These are phyloP conservation scores for Rhizophagus clarus DNA, from an alignment of 192 early-diverging fungal species.

Conservation along the genomic window DNA sequence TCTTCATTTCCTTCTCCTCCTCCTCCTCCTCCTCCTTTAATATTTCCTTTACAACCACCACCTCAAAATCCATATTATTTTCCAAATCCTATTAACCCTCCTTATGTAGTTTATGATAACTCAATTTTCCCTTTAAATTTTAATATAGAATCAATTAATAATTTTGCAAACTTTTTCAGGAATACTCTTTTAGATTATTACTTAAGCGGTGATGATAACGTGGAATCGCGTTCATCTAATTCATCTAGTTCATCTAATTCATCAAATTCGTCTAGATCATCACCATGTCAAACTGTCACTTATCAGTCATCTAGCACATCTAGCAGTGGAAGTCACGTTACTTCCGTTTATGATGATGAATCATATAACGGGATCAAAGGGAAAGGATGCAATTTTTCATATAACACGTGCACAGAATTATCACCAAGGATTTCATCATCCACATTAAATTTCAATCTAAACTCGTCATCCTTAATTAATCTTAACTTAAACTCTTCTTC, in stretches of 20 bases:
- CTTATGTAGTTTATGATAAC: not conserved
- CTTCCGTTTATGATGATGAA: not conserved
- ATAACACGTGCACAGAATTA: not conserved
- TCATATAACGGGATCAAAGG: too few species aligned
- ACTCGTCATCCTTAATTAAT: not conserved
- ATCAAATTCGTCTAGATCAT: not conserved
- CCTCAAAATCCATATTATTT: not conserved
- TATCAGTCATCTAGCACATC: not conserved
- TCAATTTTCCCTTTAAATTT: not conserved
- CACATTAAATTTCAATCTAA: not conserved
- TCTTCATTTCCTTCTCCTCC: not conserved
- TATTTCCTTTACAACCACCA: not conserved
- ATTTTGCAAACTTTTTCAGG: not conserved
- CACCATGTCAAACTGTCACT: not conserved
- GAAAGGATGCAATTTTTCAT: not conserved
- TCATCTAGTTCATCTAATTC: not conserved
- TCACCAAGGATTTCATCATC: not conserved
- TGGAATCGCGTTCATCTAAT: not conserved
- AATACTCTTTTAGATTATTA: not conserved
- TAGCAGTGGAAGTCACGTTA: not conserved
- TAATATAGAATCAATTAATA: not conserved
- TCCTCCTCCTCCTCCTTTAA: not conserved
- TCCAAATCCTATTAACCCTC: not conserved
- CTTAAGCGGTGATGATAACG: not conserved
- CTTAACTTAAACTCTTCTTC: too few species aligned